Evolutionary conservation across 1,284 basidiomycete genomes (phyloP).

Genomic region (Apiotrichum brassicae): DNA sequence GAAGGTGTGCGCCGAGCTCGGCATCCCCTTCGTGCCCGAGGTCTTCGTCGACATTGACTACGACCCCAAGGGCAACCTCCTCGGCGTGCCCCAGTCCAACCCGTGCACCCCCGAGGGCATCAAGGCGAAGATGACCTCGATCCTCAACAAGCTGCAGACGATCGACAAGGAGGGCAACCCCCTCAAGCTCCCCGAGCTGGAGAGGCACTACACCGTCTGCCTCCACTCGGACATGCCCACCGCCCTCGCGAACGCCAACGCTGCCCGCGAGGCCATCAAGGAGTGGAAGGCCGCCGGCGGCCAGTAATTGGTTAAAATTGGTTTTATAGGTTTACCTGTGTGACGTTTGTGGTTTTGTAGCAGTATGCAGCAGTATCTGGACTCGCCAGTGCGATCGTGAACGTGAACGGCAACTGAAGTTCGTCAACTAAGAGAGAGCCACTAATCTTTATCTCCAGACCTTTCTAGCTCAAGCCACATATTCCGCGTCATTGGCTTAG

Average conservation of each 20-base stretch:
- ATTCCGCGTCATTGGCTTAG: too few relatives aligned
- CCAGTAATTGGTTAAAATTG: background rate
- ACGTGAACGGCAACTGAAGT: too few relatives aligned
- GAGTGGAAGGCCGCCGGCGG: slow-evolving; percentile 5
- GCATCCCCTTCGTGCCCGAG: slow-evolving; percentile 39
- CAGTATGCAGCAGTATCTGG: too few relatives aligned
- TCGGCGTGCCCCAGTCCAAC: slow-evolving; percentile 31
- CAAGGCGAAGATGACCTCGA: slow-evolving; percentile 65
- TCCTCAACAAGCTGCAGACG: slow-evolving; percentile 55
- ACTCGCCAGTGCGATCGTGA: too few relatives aligned
- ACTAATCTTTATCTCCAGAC: too few relatives aligned
- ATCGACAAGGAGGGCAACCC: slow-evolving; percentile 15
- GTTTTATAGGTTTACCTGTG: too few relatives aligned
- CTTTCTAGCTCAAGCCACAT: too few relatives aligned
- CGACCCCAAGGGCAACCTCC: slow-evolving; percentile 23
- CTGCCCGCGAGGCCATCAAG: slow-evolving; percentile 7
- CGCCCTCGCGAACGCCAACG: slow-evolving; percentile 14
- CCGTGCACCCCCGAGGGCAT: slow-evolving; percentile 48
- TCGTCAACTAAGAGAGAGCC: too few relatives aligned
- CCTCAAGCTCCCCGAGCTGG: slow-evolving; percentile 6
- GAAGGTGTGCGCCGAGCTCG: slow-evolving; percentile 28
- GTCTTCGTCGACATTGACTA: slow-evolving; percentile 37
- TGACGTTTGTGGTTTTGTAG: too few relatives aligned
- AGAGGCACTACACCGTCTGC: slow-evolving; percentile 61
- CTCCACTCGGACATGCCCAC: slow-evolving; percentile 30